A percentile compares a stretch with the other conserved stretches of the same genome.
Evolutionary conservation across 2,329 filamentous ascomycete genomes (phyloP).

Genomic region (Cadophora gregata): DNA sequence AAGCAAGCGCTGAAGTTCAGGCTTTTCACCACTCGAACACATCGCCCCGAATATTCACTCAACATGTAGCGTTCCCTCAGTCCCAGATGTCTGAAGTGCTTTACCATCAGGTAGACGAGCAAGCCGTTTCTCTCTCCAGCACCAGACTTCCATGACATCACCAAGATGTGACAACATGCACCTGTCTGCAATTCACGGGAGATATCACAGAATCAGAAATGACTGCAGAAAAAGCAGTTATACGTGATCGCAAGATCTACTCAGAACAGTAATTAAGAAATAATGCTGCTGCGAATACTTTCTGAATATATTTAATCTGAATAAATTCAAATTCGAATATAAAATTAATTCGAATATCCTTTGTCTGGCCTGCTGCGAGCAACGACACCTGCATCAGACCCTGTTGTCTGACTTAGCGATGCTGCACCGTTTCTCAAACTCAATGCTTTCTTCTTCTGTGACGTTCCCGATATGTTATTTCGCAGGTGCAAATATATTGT

Average conservation of each 20-base stretch:
- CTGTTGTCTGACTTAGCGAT: not conserved
- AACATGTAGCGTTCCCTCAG: not conserved
- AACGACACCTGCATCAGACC: not conserved
- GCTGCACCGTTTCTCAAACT: not conserved
- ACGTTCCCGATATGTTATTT: too few species aligned
- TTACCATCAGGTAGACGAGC: too few species aligned
- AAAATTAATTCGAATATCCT: too few species aligned
- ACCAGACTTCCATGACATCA: too few species aligned
- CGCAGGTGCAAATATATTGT: not conserved
- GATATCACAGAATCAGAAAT: too few species aligned
- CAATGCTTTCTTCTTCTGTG: too few species aligned
- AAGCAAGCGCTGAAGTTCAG: too few species aligned
- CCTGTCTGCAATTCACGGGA: not conserved
- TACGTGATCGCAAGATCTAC: conserved; percentile 2
- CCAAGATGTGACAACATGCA: not conserved
- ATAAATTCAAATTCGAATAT: too few species aligned
- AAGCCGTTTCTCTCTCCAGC: too few species aligned
- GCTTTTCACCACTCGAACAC: too few species aligned
- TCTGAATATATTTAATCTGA: not conserved
- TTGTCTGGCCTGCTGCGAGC: not conserved
- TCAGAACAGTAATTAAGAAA: not conserved
- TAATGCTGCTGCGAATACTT: not conserved
- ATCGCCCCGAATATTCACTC: too few species aligned
- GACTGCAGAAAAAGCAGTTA: not conserved
- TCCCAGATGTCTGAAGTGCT: not conserved